These are phyloP conservation scores for Pelargonium australe DNA, from an alignment of 441 rosid genomes.

Conservation along the genomic window DNA sequence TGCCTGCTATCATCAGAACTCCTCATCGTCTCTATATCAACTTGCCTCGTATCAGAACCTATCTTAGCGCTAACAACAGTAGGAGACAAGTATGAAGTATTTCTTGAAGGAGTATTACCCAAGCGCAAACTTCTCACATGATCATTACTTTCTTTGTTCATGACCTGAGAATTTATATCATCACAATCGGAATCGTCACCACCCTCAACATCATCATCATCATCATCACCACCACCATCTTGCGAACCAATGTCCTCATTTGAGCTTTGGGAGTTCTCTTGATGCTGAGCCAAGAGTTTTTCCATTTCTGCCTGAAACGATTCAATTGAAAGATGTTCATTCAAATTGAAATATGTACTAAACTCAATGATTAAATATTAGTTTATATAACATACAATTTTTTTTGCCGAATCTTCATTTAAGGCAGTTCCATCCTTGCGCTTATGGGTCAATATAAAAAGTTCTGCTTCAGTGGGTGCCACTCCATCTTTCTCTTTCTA, in stretches of 20 bases:
- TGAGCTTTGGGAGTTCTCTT: neutral
- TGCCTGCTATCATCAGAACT: too few species aligned
- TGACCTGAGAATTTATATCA: neutral
- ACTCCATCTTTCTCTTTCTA: conserved; percentile 4
- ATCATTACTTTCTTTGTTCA: neutral
- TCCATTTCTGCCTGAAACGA: neutral
- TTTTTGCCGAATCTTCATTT: neutral
- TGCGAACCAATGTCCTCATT: neutral
- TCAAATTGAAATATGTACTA: neutral
- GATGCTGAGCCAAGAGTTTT: neutral
- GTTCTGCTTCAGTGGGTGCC: conserved; percentile 1
- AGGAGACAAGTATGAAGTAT: too few species aligned
- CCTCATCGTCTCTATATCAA: too few species aligned
- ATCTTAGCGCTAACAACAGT: too few species aligned
- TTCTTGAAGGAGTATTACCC: too few species aligned
- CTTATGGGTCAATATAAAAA: neutral
- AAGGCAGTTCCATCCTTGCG: conserved; percentile 5
- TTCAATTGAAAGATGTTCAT: neutral
- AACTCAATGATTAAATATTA: neutral
- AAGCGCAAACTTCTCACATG: too few species aligned
- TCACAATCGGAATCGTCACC: neutral
- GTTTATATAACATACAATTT: neutral
- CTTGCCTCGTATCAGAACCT: too few species aligned
- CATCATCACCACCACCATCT: neutral
- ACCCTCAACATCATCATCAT: neutral